Conservation (phyloP, 768 basidiomycete genomes). For the Cystofilobasidium bisporidii region DNA sequence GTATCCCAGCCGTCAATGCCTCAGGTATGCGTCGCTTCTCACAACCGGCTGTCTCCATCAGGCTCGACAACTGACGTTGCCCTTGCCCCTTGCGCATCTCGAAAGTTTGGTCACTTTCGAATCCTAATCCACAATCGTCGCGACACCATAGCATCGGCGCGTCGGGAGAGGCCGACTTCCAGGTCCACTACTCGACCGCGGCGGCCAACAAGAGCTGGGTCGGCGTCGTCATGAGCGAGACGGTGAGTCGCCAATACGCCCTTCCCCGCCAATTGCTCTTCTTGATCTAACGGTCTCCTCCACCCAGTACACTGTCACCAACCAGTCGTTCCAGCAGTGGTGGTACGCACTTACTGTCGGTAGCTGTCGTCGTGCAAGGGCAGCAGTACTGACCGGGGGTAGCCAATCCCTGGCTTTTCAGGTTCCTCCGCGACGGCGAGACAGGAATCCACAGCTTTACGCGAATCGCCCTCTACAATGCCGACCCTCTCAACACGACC, state of each 20-base stretch:
- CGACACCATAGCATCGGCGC: conserved; percentile 6
- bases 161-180: conserved; percentile 10
- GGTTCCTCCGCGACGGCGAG: conserved; percentile 34
- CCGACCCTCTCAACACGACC: conserved; percentile 27
- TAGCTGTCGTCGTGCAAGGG: too few species aligned
- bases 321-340: conserved; percentile 14
- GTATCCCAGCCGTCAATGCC: too few species aligned
- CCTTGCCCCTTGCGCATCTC: not conserved
- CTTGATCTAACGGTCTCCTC: too few species aligned
- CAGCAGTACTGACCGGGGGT: too few species aligned
- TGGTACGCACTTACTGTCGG: conserved; percentile 9
- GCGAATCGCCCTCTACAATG: conserved; percentile 2
- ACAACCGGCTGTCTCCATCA: too few species aligned
- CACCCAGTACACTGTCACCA: conserved; percentile 4
- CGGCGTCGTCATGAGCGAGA: conserved; percentile 28
- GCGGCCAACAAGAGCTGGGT: conserved; percentile 8
- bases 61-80: too few species aligned
- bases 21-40: not conserved
- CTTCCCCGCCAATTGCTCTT: not conserved
- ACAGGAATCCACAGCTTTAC: conserved; percentile 30
- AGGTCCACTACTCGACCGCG: conserved; percentile 12
- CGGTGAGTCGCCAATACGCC: not conserved
- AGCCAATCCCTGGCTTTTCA: too few species aligned
- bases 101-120: not conserved
- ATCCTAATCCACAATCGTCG: not conserved